Percentiles rank a stretch among this genome's conserved stretches.
phyloP scores from a whole-genome alignment of 371 early-diverging fungal genomes.

The Dinochytrium kinnereticum region DNA sequence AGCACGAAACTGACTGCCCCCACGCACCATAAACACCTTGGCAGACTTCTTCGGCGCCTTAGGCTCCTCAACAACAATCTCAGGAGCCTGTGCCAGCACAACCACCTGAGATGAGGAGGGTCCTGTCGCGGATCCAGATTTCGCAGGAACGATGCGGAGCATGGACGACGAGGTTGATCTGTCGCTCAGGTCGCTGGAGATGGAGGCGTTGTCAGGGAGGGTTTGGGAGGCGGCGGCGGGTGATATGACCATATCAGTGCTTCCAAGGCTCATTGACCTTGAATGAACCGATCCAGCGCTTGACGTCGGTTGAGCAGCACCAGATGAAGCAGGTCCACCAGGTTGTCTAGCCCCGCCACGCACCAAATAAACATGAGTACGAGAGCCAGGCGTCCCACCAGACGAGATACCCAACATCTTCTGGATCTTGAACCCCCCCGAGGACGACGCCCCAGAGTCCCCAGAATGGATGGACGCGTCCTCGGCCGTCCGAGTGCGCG shows the following conservation, averaged over 20 bases:
- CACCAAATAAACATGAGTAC: slow-evolving; percentile 2
- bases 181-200: neutral
- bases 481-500: neutral
- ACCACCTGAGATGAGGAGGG: neutral
- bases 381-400: neutral
- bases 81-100: neutral
- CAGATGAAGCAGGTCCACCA: neutral
- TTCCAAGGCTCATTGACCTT: neutral
- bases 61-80: neutral
- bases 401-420: neutral
- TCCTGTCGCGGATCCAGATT: neutral
- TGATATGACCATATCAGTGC: neutral
- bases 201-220: neutral
- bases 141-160: neutral
- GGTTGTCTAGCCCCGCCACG: slow-evolving; percentile 9
- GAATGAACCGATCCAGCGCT: neutral
- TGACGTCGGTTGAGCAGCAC: neutral
- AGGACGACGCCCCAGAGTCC: neutral
- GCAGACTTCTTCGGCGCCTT: slow-evolving; percentile 1
- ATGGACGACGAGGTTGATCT: neutral
- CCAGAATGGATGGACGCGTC: neutral
- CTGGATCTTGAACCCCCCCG: neutral
- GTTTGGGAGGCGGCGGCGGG: neutral
- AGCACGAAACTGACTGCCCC: slow-evolving; percentile 1
- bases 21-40: slow-evolving; percentile 10